Conservation (phyloP, 495 filamentous ascomycete genomes). For the Pyronema domesticum region DNA sequence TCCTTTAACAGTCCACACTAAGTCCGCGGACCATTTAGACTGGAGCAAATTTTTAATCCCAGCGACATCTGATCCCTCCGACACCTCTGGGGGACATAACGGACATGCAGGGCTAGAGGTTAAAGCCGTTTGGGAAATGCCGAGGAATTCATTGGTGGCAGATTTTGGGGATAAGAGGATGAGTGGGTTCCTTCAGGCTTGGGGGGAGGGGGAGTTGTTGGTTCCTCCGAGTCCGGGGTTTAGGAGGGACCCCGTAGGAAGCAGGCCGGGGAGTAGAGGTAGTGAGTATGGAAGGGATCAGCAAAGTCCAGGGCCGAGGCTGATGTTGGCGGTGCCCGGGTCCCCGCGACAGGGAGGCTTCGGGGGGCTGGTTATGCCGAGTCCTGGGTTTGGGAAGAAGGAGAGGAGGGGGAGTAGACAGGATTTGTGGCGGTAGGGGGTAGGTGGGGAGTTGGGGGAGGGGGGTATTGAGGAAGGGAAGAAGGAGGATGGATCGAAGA, state of each 20-base stretch:
- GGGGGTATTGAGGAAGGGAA: neutral
- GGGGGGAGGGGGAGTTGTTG: neutral
- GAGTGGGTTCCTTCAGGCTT: constrained; percentile 3
- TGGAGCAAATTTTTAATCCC: constrained; percentile 14
- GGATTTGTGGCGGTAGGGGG: constrained; percentile 10
- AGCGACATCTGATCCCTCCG: neutral
- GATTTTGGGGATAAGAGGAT: constrained; percentile 2
- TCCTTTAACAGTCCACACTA: constrained; percentile 17
- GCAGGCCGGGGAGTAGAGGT: neutral
- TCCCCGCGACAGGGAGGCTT: neutral
- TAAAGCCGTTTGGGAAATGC: constrained; percentile 13
- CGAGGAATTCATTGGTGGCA: constrained; percentile 7
- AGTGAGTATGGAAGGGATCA: neutral
- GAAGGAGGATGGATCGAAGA: too few species aligned
- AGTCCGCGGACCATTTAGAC: constrained; percentile 17
- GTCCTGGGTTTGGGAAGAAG: constrained; percentile 7
- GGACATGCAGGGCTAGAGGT: constrained; percentile 9
- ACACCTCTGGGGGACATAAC: too few species aligned
- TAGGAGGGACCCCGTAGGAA: neutral
- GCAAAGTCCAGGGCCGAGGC: neutral
- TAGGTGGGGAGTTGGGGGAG: neutral
- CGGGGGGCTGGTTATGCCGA: constrained; percentile 8
- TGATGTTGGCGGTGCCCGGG: neutral
- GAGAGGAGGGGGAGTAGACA: constrained; percentile 16
- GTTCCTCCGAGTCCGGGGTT: constrained; percentile 1